phyloP scores from a whole-genome alignment of 139 green algal species.

The Tetraselmis chui region DNA sequence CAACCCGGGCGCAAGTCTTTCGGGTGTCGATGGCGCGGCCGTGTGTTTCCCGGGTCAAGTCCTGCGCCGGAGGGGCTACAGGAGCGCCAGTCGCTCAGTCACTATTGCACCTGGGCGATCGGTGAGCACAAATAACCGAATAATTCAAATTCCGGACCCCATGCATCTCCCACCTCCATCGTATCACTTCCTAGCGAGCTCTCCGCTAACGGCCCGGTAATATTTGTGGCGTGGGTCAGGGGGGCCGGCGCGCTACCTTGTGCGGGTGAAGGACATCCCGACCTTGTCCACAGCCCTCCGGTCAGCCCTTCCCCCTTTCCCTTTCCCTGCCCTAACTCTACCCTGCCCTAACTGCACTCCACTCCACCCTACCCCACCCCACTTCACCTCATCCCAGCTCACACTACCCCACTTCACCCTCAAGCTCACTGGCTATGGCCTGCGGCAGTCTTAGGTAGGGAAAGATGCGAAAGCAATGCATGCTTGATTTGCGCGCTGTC shows the following conservation, averaged over 20 bases:
- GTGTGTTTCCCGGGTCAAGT: too few relatives aligned
- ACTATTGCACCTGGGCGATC: background rate
- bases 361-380: too few relatives aligned
- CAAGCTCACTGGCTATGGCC: background rate
- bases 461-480: background rate
- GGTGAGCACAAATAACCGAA: background rate
- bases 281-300: background rate
- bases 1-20: too few relatives aligned
- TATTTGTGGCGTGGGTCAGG: background rate
- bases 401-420: background rate
- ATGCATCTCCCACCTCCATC: too few relatives aligned
- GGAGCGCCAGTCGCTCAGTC: background rate
- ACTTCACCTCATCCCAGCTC: too few relatives aligned
- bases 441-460: background rate
- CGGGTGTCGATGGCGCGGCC: too few relatives aligned
- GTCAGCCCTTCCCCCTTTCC: background rate
- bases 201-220: too few relatives aligned
- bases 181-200: background rate
- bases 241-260: background rate
- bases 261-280: background rate
- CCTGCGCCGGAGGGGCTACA: background rate
- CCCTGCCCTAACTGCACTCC: background rate
- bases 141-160: too few relatives aligned
- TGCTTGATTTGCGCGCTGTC: background rate
- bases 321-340: background rate